These are phyloP conservation scores for Sporothrix curviconia DNA, from an alignment of 2,329 filamentous ascomycete genomes.

Conservation along the genomic window DNA sequence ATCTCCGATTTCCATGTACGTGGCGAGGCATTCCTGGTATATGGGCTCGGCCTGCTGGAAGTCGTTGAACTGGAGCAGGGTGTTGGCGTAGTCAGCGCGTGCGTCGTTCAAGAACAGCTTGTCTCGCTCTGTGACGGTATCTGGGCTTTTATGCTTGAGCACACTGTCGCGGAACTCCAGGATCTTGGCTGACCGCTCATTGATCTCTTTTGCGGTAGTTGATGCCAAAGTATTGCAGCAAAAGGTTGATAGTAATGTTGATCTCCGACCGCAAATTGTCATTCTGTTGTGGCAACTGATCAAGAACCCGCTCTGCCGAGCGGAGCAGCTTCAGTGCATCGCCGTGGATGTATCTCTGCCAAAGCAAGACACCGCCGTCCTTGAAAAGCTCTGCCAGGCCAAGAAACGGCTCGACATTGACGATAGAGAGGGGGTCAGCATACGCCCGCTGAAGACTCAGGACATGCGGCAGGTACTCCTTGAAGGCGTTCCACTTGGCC, in stretches of 20 bases:
- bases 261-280: constrained; percentile 14
- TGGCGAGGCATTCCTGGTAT: constrained; percentile 15
- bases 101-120: constrained; percentile 14
- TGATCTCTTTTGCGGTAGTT: constrained; percentile 18
- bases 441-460: constrained; percentile 18
- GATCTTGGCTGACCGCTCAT: constrained; percentile 14
- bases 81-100: constrained; percentile 19
- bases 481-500: constrained; percentile 16
- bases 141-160: neutral
- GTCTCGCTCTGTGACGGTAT: neutral
- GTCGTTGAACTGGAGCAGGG: constrained; percentile 19
- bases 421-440: constrained; percentile 16
- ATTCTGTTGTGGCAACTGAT: constrained; percentile 1
- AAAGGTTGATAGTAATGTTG: constrained; percentile 16
- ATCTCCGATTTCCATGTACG: constrained; percentile 8
- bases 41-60: constrained; percentile 14
- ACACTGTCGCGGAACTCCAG: constrained; percentile 11
- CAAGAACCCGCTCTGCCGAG: constrained; percentile 16
- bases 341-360: constrained; percentile 16
- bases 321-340: constrained; percentile 16
- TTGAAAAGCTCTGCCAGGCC: constrained; percentile 18
- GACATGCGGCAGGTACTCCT: constrained; percentile 18
- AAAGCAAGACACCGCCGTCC: constrained; percentile 18
- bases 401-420: constrained; percentile 16
- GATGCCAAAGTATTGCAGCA: constrained; percentile 19